Evolutionary conservation across 805 yeast species (phyloP).

Genomic region (Limtongia smithiae): DNA sequence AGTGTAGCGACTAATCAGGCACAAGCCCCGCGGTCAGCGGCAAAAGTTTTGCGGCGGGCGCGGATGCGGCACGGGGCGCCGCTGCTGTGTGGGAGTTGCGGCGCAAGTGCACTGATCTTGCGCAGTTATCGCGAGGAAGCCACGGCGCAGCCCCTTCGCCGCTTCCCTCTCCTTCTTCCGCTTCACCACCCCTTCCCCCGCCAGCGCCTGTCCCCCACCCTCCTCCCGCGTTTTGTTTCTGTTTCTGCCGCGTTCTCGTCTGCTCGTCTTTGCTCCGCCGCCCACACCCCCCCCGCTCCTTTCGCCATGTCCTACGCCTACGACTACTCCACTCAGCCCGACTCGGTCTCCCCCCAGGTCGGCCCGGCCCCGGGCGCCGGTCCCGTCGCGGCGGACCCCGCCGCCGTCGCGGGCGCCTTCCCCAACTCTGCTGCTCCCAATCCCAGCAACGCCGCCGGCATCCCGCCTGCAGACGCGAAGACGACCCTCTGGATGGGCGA

Average conservation of each 20-base stretch:
- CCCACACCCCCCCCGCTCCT: neutral
- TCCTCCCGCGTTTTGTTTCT: constrained; percentile 1
- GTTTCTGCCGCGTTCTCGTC: constrained; percentile 6
- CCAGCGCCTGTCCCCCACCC: neutral
- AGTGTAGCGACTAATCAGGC: neutral
- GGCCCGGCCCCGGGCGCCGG: constrained; percentile 14
- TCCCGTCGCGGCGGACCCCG: constrained; percentile 14
- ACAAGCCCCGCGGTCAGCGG: too few relatives aligned
- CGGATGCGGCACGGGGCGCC: neutral
- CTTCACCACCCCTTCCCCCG: neutral
- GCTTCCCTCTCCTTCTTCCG: constrained; percentile 1
- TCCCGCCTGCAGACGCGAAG: constrained; percentile 30
- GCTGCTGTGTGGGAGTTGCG: neutral
- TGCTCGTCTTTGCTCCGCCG: constrained; percentile 4
- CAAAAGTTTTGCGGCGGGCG: constrained; percentile 8
- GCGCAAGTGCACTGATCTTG: neutral
- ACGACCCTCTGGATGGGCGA: constrained; percentile 67
- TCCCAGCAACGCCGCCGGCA: constrained; percentile 18
- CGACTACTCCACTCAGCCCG: constrained; percentile 29
- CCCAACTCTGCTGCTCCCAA: constrained; percentile 20
- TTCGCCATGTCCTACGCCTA: constrained; percentile 27
- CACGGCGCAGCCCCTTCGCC: constrained; percentile 4
- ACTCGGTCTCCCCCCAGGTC: constrained; percentile 26
- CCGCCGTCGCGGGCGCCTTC: constrained; percentile 26
- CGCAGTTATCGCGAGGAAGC: neutral